Evolutionary conservation across 208 protist genomes (phyloP).

Genomic region (Leishmania tarentolae): DNA sequence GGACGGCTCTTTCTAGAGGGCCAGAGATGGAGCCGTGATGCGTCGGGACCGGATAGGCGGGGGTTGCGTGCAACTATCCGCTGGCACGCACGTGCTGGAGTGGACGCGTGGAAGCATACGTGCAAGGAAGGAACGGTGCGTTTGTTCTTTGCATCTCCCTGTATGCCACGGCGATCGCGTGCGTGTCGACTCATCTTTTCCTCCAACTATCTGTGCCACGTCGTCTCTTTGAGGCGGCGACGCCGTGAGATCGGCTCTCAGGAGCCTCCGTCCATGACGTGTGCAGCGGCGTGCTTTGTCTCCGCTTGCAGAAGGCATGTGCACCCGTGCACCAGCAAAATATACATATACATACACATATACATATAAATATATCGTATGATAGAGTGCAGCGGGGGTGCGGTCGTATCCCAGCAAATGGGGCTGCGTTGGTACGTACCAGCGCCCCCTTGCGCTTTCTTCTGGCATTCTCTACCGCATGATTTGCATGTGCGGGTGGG

Average conservation of each 20-base stretch:
- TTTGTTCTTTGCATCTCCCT: background rate
- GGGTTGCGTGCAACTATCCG: background rate
- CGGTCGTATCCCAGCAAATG: too few species aligned
- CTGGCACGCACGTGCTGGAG: background rate
- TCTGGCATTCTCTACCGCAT: background rate
- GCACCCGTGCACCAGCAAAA: background rate
- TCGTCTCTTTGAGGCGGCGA: too few species aligned
- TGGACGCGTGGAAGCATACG: background rate
- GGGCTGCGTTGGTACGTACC: too few species aligned
- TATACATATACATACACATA: too few species aligned
- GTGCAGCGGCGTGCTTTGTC: background rate
- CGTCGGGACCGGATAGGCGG: background rate
- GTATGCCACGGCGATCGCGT: too few species aligned
- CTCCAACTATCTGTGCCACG: background rate
- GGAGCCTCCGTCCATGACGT: too few species aligned
- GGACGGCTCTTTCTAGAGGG: background rate
- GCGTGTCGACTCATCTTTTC: background rate
- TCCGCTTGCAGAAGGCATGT: background rate
- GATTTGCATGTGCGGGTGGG: background rate
- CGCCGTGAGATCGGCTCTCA: background rate
- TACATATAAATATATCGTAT: too few species aligned
- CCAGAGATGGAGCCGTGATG: background rate
- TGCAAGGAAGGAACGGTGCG: background rate
- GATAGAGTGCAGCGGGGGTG: too few species aligned
- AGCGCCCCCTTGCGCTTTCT: too few species aligned